Evolutionary conservation across 2,329 filamentous ascomycete species (phyloP).

Genomic region (Drechmeria coniospora): DNA sequence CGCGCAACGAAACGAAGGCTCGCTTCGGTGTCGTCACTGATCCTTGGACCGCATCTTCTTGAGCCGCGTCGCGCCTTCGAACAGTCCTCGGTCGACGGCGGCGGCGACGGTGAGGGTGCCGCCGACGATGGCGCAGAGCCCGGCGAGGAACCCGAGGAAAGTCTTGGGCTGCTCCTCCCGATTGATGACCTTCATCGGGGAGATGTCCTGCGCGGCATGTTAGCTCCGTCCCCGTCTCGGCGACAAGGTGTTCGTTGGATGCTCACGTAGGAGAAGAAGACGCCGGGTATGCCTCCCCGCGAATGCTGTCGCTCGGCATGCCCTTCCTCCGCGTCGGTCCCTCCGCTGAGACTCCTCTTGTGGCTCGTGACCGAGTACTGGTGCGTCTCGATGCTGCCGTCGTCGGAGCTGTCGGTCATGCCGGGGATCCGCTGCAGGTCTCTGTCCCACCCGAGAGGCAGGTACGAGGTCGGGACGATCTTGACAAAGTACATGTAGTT

Average conservation of each 20-base stretch:
- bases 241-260: background rate
- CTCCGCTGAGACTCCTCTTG: constrained; percentile 73
- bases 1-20: no score
- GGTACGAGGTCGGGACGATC: constrained; percentile 89
- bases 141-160: constrained; percentile 83
- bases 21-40: constrained; percentile 20
- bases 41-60: constrained; percentile 70
- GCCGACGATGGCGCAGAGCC: constrained; percentile 85
- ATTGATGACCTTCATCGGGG: constrained; percentile 99
- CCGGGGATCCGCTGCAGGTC: constrained; percentile 19
- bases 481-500: constrained; percentile 99
- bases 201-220: constrained; percentile 57
- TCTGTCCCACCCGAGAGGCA: constrained; percentile 78
- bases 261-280: constrained; percentile 95
- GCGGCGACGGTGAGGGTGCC: constrained; percentile 93
- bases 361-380: constrained; percentile 98
- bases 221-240: constrained; percentile 4
- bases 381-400: constrained; percentile 87
- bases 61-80: constrained; percentile 70
- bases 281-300: constrained; percentile 80
- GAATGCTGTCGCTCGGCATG: constrained; percentile 88
- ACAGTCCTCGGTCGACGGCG: constrained; percentile 77
- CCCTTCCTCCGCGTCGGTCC: constrained; percentile 70
- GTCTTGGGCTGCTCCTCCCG: constrained; percentile 79
- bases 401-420: constrained; percentile 32